phyloP scores from a whole-genome alignment of 768 basidiomycete species.

The Lyophyllum atratum region DNA sequence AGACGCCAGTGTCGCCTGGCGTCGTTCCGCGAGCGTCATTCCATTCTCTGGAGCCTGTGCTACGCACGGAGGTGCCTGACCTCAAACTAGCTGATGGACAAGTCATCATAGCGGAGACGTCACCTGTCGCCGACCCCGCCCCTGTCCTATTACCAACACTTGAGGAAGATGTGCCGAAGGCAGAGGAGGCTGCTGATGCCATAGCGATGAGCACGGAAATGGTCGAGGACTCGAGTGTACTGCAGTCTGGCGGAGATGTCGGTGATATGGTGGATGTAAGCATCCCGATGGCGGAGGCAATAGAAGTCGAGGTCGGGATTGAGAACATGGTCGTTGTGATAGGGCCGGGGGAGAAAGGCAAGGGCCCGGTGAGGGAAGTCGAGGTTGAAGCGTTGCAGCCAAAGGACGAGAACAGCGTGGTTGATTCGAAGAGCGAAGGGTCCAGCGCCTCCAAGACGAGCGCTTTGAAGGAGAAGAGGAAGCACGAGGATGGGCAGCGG shows the following conservation, averaged over 20 bases:
- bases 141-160: not conserved
- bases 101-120: not conserved
- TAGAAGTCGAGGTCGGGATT: not conserved
- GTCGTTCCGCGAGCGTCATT: slow-evolving; percentile 17
- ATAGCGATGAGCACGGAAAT: not conserved
- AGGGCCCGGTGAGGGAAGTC: not conserved
- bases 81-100: not conserved
- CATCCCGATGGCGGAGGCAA: not conserved
- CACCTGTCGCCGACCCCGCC: not conserved
- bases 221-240: not conserved
- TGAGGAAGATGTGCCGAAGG: not conserved
- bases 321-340: not conserved
- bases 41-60: not conserved
- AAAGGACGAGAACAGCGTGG: slow-evolving; percentile 17
- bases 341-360: not conserved
- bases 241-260: not conserved
- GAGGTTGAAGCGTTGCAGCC: slow-evolving; percentile 13
- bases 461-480: slow-evolving; percentile 25
- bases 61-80: not conserved
- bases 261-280: not conserved
- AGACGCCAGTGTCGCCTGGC: slow-evolving; percentile 18
- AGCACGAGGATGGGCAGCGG: slow-evolving; percentile 14
- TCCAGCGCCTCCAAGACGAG: not conserved
- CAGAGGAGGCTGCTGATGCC: not conserved
- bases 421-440: slow-evolving; percentile 12